Evolutionary conservation across 106 monocot genomes (phyloP).

Genomic region (Phalaenopsis equestris): DNA sequence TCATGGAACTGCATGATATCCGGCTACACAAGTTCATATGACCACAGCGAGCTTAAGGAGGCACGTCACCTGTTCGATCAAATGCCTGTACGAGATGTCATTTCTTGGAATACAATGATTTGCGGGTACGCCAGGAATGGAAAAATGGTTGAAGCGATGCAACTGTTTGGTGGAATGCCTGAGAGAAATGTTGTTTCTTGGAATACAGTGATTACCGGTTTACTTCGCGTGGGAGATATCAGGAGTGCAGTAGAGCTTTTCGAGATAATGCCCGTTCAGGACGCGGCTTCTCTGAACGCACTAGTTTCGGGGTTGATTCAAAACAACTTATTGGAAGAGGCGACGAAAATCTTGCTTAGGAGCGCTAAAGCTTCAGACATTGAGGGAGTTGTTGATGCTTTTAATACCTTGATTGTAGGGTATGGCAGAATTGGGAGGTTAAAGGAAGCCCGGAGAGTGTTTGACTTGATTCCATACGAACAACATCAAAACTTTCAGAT

Average conservation of each 20-base stretch:
- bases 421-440: constrained; percentile 49
- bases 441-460: constrained; percentile 42
- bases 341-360: constrained; percentile 32
- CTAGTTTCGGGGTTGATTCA: constrained; percentile 48
- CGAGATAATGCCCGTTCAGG: constrained; percentile 45
- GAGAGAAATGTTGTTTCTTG: constrained; percentile 45
- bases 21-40: constrained; percentile 30
- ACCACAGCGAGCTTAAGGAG: constrained; percentile 23
- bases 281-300: constrained; percentile 35
- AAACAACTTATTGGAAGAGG: constrained; percentile 43
- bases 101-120: constrained; percentile 80
- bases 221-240: constrained; percentile 36
- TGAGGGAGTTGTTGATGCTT: constrained; percentile 51
- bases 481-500: background rate
- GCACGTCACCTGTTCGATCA: constrained; percentile 47
- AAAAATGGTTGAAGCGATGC: constrained; percentile 42
- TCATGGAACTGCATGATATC: constrained; percentile 69
- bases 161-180: constrained; percentile 59
- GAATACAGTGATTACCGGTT: constrained; percentile 68
- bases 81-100: constrained; percentile 45
- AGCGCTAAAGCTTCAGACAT: constrained; percentile 1
- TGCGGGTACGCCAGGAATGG: constrained; percentile 36
- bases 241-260: constrained; percentile 48
- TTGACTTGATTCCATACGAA: constrained; percentile 37
- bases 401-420: constrained; percentile 63